These are phyloP conservation scores for Tetraselmis chui DNA, from an alignment of 139 green algal genomes.

Conservation along the genomic window DNA sequence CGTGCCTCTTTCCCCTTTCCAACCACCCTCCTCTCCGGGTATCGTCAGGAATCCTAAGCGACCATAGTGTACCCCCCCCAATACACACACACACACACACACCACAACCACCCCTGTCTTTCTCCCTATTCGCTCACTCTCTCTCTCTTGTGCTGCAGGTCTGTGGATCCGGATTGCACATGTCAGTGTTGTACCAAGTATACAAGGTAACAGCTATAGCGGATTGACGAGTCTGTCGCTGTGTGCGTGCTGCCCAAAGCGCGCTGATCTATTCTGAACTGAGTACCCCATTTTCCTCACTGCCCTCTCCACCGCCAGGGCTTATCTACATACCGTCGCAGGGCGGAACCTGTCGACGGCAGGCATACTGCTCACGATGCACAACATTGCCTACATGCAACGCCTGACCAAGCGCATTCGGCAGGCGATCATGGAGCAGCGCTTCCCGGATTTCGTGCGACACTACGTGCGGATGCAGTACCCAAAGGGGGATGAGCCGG, in stretches of 20 bases:
- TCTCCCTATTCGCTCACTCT: neutral
- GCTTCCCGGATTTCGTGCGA: conserved; percentile 62
- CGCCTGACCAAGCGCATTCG: conserved; percentile 47
- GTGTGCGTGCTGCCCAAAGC: neutral
- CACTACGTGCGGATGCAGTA: conserved; percentile 59
- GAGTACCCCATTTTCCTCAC: neutral
- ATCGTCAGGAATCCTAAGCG: neutral
- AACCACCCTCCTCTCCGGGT: neutral
- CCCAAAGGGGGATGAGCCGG: conserved; percentile 35
- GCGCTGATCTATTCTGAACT: neutral
- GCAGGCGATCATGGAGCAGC: conserved; percentile 46
- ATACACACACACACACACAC: too few species aligned
- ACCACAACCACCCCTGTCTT: neutral
- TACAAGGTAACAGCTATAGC: neutral
- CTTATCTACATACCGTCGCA: conserved; percentile 77
- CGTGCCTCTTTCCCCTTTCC: neutral
- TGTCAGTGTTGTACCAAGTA: neutral
- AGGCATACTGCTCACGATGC: conserved; percentile 67
- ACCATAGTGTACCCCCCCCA: too few species aligned
- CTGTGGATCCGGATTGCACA: neutral
- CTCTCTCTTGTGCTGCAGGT: conserved; percentile 1
- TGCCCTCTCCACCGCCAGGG: conserved; percentile 12
- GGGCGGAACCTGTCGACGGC: conserved; percentile 56
- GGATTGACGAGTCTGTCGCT: too few species aligned
- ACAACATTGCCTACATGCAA: conserved; percentile 91